These are phyloP conservation scores for Ceratocystiopsis brevicomis DNA, from an alignment of 2,329 filamentous ascomycete genomes.

Conservation along the genomic window DNA sequence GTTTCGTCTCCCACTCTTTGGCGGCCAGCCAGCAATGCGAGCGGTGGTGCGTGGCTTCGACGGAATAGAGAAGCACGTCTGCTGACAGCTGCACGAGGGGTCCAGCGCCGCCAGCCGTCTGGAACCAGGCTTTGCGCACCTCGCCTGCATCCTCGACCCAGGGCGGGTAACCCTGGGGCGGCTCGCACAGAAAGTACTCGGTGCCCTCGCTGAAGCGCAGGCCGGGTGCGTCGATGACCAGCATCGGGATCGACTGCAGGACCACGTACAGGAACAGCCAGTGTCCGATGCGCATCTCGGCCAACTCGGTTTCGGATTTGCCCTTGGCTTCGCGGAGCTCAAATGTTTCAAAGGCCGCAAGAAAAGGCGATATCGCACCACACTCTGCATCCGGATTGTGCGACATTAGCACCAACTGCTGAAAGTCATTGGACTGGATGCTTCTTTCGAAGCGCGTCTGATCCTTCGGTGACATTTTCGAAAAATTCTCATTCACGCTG, in stretches of 20 bases:
- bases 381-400: slow-evolving; percentile 57
- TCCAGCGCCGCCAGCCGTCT: slow-evolving; percentile 43
- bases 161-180: slow-evolving; percentile 51
- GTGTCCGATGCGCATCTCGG: slow-evolving; percentile 53
- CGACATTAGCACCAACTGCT: slow-evolving; percentile 56
- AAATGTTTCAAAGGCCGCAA: slow-evolving; percentile 51
- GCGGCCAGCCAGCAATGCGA: slow-evolving; percentile 37
- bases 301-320: slow-evolving; percentile 45
- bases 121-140: slow-evolving; percentile 54
- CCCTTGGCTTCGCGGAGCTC: slow-evolving; percentile 46
- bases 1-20: slow-evolving; percentile 21
- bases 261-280: slow-evolving; percentile 71
- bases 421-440: slow-evolving; percentile 61
- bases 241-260: slow-evolving; percentile 57
- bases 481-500: slow-evolving; percentile 44
- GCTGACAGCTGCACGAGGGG: slow-evolving; percentile 38
- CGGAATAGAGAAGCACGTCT: slow-evolving; percentile 41
- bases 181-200: slow-evolving; percentile 67
- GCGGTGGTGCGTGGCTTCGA: slow-evolving; percentile 40
- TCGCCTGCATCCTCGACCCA: slow-evolving; percentile 50
- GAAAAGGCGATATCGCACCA: slow-evolving; percentile 37
- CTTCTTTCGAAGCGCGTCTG: slow-evolving; percentile 53
- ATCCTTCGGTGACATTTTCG: slow-evolving; percentile 49
- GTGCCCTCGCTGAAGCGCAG: slow-evolving; percentile 50
- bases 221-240: slow-evolving; percentile 57